Conservation (phyloP, 2,329 filamentous ascomycete species). For the Rasamsonia emersonii region DNA sequence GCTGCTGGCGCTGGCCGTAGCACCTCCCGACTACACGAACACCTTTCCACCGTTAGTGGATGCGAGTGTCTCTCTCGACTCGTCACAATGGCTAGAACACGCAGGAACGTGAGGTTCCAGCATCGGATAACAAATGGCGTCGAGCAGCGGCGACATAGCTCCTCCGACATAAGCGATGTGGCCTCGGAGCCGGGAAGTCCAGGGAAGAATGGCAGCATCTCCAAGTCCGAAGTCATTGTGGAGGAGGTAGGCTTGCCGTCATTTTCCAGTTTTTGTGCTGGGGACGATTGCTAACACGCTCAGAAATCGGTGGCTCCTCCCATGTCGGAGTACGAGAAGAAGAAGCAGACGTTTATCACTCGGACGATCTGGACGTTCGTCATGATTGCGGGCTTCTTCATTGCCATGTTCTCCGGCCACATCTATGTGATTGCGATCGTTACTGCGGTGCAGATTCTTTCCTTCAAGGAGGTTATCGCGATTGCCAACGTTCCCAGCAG, state of each 20-base stretch:
- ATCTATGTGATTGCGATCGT: constrained; percentile 94
- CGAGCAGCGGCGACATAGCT: constrained; percentile 44
- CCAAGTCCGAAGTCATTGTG: constrained; percentile 23
- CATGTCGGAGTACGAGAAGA: constrained; percentile 84
- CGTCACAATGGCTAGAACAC: constrained; percentile 44
- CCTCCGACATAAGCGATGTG: constrained; percentile 48
- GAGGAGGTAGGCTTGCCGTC: constrained; percentile 14
- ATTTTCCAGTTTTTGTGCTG: not conserved
- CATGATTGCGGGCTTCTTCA: constrained; percentile 93
- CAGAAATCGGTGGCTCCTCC: constrained; percentile 31
- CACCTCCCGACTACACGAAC: not conserved
- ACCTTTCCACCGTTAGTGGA: constrained; percentile 1
- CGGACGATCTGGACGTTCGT: constrained; percentile 96
- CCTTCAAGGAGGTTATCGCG: constrained; percentile 98
- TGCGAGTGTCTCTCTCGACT: not conserved
- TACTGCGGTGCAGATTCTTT: constrained; percentile 89
- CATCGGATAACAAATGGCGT: constrained; percentile 36
- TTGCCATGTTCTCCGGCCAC: constrained; percentile 86
- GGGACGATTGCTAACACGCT: constrained; percentile 4
- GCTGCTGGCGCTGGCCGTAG: no score
- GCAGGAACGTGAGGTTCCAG: constrained; percentile 54
- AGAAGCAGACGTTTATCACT: constrained; percentile 95
- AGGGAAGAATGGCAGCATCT: constrained; percentile 33
- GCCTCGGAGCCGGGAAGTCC: constrained; percentile 44
- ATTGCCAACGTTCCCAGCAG: constrained; percentile 91